Percentiles rank a stretch among this genome's conserved stretches.
Conservation (phyloP, 2,329 filamentous ascomycete species). For the Simplicillium aogashimaense region DNA sequence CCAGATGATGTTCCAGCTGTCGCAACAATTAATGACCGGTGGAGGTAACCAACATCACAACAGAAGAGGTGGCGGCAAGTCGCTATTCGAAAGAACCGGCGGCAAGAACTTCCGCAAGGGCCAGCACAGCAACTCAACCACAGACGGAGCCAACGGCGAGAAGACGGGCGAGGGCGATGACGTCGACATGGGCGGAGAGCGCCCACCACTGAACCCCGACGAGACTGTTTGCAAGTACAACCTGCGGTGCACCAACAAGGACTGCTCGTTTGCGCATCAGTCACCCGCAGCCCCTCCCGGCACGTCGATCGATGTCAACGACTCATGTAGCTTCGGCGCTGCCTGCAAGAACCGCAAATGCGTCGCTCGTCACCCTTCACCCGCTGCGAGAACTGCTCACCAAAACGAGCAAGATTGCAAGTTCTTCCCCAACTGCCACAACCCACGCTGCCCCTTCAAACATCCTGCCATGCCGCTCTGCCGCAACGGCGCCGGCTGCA, state of each 20-base stretch:
- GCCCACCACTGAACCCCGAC: slow-evolving; percentile 45
- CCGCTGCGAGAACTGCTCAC: slow-evolving; percentile 67
- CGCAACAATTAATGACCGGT: slow-evolving; percentile 50
- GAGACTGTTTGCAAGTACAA: slow-evolving; percentile 83
- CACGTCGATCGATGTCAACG: slow-evolving; percentile 65
- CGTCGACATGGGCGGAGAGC: slow-evolving; percentile 50
- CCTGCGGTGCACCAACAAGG: slow-evolving; percentile 73
- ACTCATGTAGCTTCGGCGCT: slow-evolving; percentile 74
- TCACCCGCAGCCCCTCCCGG: slow-evolving; percentile 80
- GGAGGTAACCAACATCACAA: slow-evolving; percentile 38
- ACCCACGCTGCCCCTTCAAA: slow-evolving; percentile 77
- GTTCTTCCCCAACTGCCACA: slow-evolving; percentile 87
- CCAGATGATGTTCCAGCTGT: slow-evolving; percentile 71
- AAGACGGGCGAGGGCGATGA: slow-evolving; percentile 42
- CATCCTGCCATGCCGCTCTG: slow-evolving; percentile 82
- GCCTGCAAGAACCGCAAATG: slow-evolving; percentile 97
- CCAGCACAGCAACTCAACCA: slow-evolving; percentile 24
- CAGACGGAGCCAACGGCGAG: slow-evolving; percentile 22
- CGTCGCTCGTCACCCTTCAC: slow-evolving; percentile 82
- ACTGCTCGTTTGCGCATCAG: slow-evolving; percentile 91
- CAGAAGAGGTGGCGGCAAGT: slow-evolving; percentile 36
- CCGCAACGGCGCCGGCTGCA: slow-evolving; percentile 85
- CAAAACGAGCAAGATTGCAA: slow-evolving; percentile 81
- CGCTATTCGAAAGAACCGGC: slow-evolving; percentile 68
- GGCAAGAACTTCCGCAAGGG: slow-evolving; percentile 40